Conservation (phyloP, 148 eudicot species). For the Nyssa sinensis region DNA sequence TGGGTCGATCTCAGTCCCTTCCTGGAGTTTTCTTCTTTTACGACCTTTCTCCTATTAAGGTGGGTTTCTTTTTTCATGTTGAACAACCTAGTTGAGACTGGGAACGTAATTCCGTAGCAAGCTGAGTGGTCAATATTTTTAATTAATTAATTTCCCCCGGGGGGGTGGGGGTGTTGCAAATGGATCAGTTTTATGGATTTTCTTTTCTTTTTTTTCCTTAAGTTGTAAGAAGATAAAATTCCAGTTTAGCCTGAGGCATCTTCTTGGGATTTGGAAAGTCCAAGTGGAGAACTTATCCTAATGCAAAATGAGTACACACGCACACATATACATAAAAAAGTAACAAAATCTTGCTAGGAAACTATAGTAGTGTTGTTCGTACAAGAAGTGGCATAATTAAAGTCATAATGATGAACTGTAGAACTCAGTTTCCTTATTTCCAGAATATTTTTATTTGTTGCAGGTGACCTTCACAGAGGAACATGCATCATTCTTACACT, state of each 20-base stretch:
- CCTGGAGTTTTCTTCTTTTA: slow-evolving; percentile 93
- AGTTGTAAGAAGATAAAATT: too few relatives aligned
- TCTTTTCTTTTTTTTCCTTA: not conserved
- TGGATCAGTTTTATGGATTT: not conserved
- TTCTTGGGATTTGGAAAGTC: not conserved
- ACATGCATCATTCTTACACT: slow-evolving; percentile 69
- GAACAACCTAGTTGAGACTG: slow-evolving; percentile 1
- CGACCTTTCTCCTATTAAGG: slow-evolving; percentile 92
- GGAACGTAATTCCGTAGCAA: not conserved
- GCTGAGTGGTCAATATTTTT: not conserved
- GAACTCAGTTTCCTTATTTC: not conserved
- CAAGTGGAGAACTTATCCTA: not conserved
- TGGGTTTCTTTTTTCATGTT: slow-evolving; percentile 21
- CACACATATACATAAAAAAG: not conserved
- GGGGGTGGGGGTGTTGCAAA: too few relatives aligned
- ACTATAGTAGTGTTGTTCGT: not conserved
- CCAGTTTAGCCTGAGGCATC: not conserved
- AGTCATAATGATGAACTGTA: not conserved
- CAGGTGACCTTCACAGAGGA: slow-evolving; percentile 81
- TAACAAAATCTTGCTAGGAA: not conserved
- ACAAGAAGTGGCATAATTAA: not conserved
- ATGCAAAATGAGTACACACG: not conserved
- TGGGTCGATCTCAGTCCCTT: slow-evolving; percentile 47
- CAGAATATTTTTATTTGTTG: slow-evolving; percentile 11
- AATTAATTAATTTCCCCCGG: too few relatives aligned